Conservation (phyloP, 345 rosid species). For the Hibiscus mutabilis region DNA sequence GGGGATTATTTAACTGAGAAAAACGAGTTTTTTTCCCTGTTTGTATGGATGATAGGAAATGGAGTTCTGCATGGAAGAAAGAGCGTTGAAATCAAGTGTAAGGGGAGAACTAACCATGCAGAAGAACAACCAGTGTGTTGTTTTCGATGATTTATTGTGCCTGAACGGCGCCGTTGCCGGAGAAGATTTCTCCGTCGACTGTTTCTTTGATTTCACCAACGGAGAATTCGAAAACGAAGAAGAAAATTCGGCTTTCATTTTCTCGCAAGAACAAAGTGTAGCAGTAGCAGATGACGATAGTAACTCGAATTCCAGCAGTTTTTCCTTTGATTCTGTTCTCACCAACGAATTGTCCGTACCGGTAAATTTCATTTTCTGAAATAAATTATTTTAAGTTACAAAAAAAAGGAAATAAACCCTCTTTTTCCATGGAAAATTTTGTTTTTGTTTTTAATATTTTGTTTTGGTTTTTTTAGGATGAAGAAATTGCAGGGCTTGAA, state of each 20-base stretch:
- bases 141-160: conserved; percentile 29
- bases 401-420: not conserved
- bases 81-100: conserved; percentile 53
- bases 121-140: conserved; percentile 22
- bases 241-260: conserved; percentile 28
- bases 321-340: conserved; percentile 22
- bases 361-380: conserved; percentile 14
- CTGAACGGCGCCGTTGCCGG: conserved; percentile 18
- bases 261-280: conserved; percentile 25
- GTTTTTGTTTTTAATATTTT: not conserved
- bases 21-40: not conserved
- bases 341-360: conserved; percentile 32
- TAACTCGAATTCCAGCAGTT: conserved; percentile 23
- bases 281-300: conserved; percentile 35
- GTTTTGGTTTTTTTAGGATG: conserved; percentile 19
- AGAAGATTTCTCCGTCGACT: conserved; percentile 68
- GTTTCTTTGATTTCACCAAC: conserved; percentile 44
- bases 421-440: not conserved
- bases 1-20: not conserved
- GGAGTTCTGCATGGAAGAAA: conserved; percentile 56
- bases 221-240: conserved; percentile 35
- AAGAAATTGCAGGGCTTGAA: conserved; percentile 44
- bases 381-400: not conserved
- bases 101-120: conserved; percentile 33
- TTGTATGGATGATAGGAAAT: conserved; percentile 9